A percentile compares a stretch with the other conserved stretches of the same genome.
phyloP scores from a whole-genome alignment of 164 flowering plant genomes.

The Tetracentron sinense region DNA sequence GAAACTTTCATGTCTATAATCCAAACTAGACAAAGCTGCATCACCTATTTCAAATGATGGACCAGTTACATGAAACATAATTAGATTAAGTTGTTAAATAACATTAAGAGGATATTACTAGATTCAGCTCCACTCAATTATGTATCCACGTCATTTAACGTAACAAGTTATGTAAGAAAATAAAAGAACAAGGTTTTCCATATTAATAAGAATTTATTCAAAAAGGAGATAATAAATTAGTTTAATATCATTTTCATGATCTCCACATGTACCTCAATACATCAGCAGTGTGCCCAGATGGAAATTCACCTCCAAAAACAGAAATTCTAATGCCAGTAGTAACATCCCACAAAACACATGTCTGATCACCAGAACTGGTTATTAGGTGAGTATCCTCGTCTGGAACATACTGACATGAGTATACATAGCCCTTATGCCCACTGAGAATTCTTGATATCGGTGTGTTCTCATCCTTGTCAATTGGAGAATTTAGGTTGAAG shows the following conservation, averaged over 20 bases:
- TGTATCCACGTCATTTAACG: too few relatives aligned
- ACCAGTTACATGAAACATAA: too few relatives aligned
- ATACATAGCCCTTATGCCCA: conserved; percentile 95
- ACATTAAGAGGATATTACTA: too few relatives aligned
- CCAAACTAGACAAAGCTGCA: too few relatives aligned
- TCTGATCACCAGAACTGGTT: conserved; percentile 93
- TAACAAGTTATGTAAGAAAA: too few relatives aligned
- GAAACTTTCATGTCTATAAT: too few relatives aligned
- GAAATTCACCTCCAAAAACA: conserved; percentile 97
- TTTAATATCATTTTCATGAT: neutral
- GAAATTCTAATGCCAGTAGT: conserved; percentile 87
- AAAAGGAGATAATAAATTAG: too few relatives aligned
- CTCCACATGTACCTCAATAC: conserved; percentile 60
- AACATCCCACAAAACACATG: conserved; percentile 95
- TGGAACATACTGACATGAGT: conserved; percentile 91
- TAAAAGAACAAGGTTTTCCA: too few relatives aligned
- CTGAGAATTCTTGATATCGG: conserved; percentile 69
- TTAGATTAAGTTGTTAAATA: too few relatives aligned
- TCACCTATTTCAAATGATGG: too few relatives aligned
- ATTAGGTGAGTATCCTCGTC: conserved; percentile 83
- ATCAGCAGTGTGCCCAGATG: conserved; percentile 92
- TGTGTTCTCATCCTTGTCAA: conserved; percentile 74
- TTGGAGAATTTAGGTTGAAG: conserved; percentile 79
- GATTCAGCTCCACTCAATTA: too few relatives aligned
- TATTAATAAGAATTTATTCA: too few relatives aligned